Conservation (phyloP, 805 yeast species). For the Starmerella bombicola region DNA sequence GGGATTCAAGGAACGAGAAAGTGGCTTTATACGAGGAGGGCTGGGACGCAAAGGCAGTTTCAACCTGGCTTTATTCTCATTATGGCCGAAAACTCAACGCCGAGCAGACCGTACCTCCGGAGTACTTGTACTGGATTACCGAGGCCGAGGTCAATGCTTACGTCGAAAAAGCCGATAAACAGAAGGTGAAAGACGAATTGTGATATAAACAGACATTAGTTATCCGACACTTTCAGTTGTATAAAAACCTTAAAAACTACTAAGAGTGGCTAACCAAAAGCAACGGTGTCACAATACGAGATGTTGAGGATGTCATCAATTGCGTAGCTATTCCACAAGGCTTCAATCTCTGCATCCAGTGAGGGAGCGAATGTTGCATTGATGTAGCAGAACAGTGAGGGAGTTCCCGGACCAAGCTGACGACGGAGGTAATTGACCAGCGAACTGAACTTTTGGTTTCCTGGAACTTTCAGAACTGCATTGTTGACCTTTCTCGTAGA, state of each 20-base stretch:
- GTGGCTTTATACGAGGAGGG: constrained; percentile 6
- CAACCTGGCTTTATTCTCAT: constrained; percentile 5
- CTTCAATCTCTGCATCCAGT: constrained; percentile 29
- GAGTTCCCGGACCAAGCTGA: constrained; percentile 27
- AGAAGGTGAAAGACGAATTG: constrained; percentile 13
- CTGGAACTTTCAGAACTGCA: constrained; percentile 35
- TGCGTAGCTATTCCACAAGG: constrained; percentile 23
- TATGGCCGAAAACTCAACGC: constrained; percentile 9
- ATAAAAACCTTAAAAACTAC: neutral
- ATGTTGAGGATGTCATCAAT: constrained; percentile 26
- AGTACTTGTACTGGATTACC: constrained; percentile 19
- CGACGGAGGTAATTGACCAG: constrained; percentile 35
- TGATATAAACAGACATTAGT: no score
- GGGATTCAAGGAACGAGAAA: constrained; percentile 13
- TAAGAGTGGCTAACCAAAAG: constrained; percentile 26
- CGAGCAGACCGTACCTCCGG: constrained; percentile 12
- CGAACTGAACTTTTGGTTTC: constrained; percentile 36
- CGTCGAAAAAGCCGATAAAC: constrained; percentile 9
- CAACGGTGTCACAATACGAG: constrained; percentile 28
- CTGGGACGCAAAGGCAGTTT: constrained; percentile 11
- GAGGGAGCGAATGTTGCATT: constrained; percentile 33
- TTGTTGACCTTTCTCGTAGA: constrained; percentile 40
- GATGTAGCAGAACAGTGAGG: constrained; percentile 32
- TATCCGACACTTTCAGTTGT: no score
- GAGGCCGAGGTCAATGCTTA: constrained; percentile 17